Base-by-base conservation (phyloP, 1,284 basidiomycete species). In the Boletellus deceptivus region DNA sequence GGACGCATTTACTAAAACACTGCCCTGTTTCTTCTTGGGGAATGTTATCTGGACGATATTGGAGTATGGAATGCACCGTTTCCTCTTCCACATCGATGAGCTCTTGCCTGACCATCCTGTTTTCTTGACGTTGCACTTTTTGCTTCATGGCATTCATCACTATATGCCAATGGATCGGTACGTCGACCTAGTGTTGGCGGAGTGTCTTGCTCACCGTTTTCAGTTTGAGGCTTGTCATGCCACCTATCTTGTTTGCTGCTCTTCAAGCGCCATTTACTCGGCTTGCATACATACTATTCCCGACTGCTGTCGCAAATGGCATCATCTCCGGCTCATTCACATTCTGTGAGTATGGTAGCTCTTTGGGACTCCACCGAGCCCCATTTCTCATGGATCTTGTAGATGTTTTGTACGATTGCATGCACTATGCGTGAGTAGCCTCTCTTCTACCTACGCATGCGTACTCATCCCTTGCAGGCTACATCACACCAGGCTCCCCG, bases 61-160 rank as follows among this genome's bases (percentile, higher is more conserved):
- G 69, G 97, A 99, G 71, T 99, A 99, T 70, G 73, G 75, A n/a
- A 73, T 99, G 64, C 97, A 99, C 72, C 88, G 96, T 29, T 98
- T 98, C 83, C 74, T 99, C 48, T 99, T 99, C 84, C 97, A 99
- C 73, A 75, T 99, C 60, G 97, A 99, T 70, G 75, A 85, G n/a
- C 68, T 80, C 60, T 79, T 99, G 14, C 97, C 96, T 6, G 96
- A 98, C 70, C 77, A 75, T 51, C 87, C 89, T 18, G 72, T 77
- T 53, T 91, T 89, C 68, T 76, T 99, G 62, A 84, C 85, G 43
- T 69, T 98, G 33, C 96, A 99, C 71, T 99, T 99, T 73, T 70
- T 94, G 62, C 77, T 95, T 63, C 96, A 99, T 68, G 96, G 97
- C 20, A 86, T 99, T 42, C 96, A 99, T 69, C 96, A 99, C 73